Evolutionary conservation across 305 asterid species (phyloP), one percentile per base, ranked within the genome.

Genomic region (Rubia balearica): DNA sequence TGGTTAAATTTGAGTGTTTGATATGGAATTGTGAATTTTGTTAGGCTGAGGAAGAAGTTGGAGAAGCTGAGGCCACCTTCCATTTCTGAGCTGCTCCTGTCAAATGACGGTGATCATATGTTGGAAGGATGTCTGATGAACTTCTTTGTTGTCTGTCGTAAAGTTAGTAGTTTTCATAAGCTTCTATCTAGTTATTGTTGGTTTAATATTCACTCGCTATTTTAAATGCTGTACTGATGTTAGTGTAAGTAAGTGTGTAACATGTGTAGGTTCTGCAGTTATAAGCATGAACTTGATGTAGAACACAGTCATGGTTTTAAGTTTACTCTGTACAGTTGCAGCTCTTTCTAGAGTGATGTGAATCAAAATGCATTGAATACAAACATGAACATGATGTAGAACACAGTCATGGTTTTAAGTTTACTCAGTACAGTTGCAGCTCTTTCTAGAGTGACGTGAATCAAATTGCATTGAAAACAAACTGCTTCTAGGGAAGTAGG

Each of bases 51-150:
- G 88, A 87, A 87, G 83, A 65, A 33, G 62, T 82, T 94, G 89
- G 97, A 91, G 87, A 91, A 86, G 90, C 79, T 86, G 85, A 86
- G 95, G 81, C 90, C 95, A 61, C 99, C 99, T 81, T 83, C 88
- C 2, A 82, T 82, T 78, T 81, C 85, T 69, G 99, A 94, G 73
- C 93, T 94, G 65, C 53, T 91, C 80, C 79, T 94, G 73, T 88
- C 98, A 1, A 85, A 85, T 82, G 90, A 94, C 62, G 92, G 96
- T 19, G 96, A 91, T 73, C 86, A 68, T 57, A 89, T 94, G 61
- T 82, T 91, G 80, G 99, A 94, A 83, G 99, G 99, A 65, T 87
- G 94, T 73, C 63, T 91, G 85, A 87, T 96, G 4, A 91, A 88
- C 72, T 81, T 91, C 80, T 94, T 89, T 69, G 90, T 90, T 65